Base-by-base conservation (phyloP, 257 asterid species). In the Jacaranda mimosifolia region DNA sequence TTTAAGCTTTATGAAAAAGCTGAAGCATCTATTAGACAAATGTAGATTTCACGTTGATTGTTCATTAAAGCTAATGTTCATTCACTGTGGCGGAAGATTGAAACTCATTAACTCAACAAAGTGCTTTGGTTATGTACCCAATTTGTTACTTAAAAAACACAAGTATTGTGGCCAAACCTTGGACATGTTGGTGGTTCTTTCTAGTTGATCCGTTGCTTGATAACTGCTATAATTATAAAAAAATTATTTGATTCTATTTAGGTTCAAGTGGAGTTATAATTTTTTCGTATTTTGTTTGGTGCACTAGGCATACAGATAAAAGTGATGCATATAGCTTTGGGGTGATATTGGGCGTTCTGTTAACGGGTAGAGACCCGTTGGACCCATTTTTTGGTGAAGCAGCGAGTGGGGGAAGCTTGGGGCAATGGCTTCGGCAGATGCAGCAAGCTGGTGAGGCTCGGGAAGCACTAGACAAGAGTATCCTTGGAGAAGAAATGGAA, bases 271-370 rank as follows among this genome's bases (percentile, higher is more conserved):
- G 45, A 35, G n/a, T 12, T 62, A 57, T 72, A 26, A 49, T 77
- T 38, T 46, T 76, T n/a, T 8, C 4, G 3, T 51, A 11, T 4
- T 18, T 60, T 36, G 39, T 35, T 73, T 59, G 65, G 43, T 72
- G 64, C 62, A 59, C 9, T 77, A 92, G 99, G 91, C 90, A 93
- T 77, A 87, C 97, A 0, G 99, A 93, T 56, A 95, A 95, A 85
- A 89, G 99, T 65, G 99, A 95, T n/a, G 86, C 91, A 11, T 95
- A 80, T 82, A 95, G 99, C 87, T 95, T 95, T 76, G 99, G 99
- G 72, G 89, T 91, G 11, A 88, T 93, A 62, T 62, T 95, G 89
- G 97, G 90, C 70, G 88, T 86, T 68, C 86, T 93, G 46, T 80
- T 95, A 78, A 93, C 97, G 1, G 97, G 97, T 68, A 87, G 77